A percentile compares a stretch with the other conserved stretches of the same genome.
Evolutionary conservation across 257 asterid species (phyloP).

Genomic region (Marsdenia floribunda): DNA sequence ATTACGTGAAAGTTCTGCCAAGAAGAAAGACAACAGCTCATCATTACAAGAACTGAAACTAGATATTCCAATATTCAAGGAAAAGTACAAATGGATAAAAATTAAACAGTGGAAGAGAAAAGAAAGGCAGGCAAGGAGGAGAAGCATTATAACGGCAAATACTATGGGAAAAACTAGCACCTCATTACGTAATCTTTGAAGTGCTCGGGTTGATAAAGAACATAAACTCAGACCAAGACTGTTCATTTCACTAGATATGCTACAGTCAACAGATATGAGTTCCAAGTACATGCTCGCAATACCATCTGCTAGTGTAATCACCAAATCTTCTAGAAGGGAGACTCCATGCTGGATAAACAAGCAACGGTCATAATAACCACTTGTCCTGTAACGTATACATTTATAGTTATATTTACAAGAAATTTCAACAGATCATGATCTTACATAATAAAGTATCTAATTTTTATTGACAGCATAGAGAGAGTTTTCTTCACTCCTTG

Average conservation of each 20-base stretch:
- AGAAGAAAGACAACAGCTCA: no score
- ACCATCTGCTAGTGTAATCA: conserved; percentile 84
- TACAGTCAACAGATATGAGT: conserved; percentile 91
- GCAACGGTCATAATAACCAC: conserved; percentile 50
- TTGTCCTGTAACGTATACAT: conserved; percentile 47
- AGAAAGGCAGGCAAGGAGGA: background rate
- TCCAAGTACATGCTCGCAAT: conserved; percentile 90
- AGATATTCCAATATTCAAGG: no score
- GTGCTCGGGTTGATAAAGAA: conserved; percentile 45
- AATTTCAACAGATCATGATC: background rate
- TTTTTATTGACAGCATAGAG: background rate
- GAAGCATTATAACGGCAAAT: background rate
- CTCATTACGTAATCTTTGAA: conserved; percentile 51
- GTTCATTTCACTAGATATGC: conserved; percentile 44
- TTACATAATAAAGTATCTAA: background rate
- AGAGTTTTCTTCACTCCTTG: background rate
- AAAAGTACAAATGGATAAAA: no score
- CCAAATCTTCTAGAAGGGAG: conserved; percentile 73
- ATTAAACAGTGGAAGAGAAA: no score
- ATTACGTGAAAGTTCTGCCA: no score
- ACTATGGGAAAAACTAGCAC: conserved; percentile 16
- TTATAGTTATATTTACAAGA: background rate
- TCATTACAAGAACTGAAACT: no score
- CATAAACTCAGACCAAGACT: conserved; percentile 38
- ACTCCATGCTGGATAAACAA: conserved; percentile 72